Evolutionary conservation across 2,329 filamentous ascomycete species (phyloP), one percentile per base, ranked within the genome.

Genomic region (Trichoderma arundinaceum): DNA sequence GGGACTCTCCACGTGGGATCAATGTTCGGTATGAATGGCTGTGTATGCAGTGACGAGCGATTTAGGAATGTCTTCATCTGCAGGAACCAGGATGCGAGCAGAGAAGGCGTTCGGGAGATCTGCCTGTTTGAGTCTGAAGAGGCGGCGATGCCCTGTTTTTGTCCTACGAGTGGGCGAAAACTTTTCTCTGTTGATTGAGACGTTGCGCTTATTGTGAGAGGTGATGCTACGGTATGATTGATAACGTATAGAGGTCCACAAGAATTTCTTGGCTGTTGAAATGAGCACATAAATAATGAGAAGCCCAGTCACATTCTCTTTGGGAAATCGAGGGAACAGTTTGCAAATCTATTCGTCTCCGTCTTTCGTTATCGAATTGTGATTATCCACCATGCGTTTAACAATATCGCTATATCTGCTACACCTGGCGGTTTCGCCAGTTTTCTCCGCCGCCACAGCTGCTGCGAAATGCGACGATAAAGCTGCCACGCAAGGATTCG

Each of bases 401-500:
- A 39, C 33, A 19, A 6, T 41, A 17, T 22, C 39, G 44, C 58
- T 52, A 19, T 52, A 19, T 52, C 22, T 61, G 9, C 41, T 58
- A 6, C 32, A 32, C 39, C 32, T 58, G 54, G 54, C 22, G 0
- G 19, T 61, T 52, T 22, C n/a, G 46, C 46, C 58, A 15, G 35
- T 51, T 13, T 52, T 52, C 35, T 59, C 32, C 13, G 43, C 17
- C 38, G 35, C 44, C 33, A 51, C 44, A 1, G 33, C 1, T 32
- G 39, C 43, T 5, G 33, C 10, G 32, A 33, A 61, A 28, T 35
- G 28, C 19, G 54, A 43, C 9, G 48, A 54, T 32, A 57, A 49
- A 13, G 61, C 19, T 12, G 49, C 17, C 22, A 41, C 33, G 19
- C 53, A 49, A 1, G 10, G 10, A 17, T 77, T 77, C 46, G 72